Percentiles rank a stretch among this genome's conserved stretches.
phyloP scores from a whole-genome alignment of 2,329 filamentous ascomycete genomes.

The Penicillium sp. region DNA sequence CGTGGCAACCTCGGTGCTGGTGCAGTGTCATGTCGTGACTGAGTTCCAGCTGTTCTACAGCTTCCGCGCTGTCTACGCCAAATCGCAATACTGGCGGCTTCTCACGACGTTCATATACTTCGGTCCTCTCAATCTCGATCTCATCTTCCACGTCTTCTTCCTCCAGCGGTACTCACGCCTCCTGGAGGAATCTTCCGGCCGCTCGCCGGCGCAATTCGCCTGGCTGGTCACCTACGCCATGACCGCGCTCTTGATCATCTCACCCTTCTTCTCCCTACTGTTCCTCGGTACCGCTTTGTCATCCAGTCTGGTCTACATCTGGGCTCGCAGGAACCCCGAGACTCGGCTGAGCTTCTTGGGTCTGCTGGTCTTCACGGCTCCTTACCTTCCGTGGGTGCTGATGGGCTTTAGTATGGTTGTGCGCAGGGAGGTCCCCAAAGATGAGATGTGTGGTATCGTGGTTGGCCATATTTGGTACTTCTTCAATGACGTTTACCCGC shows the following conservation, averaged over 20 bases:
- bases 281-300: constrained; percentile 93
- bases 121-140: constrained; percentile 85
- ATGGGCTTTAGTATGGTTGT: constrained; percentile 90
- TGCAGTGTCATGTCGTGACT: constrained; percentile 88
- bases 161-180: constrained; percentile 93
- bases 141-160: constrained; percentile 98
- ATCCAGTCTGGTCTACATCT: constrained; percentile 94
- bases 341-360: constrained; percentile 85
- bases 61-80: constrained; percentile 83
- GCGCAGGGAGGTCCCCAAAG: constrained; percentile 83
- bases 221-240: constrained; percentile 89
- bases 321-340: constrained; percentile 91
- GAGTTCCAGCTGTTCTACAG: constrained; percentile 98
- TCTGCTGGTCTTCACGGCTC: constrained; percentile 83
- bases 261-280: constrained; percentile 82
- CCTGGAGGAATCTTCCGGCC: constrained; percentile 88
- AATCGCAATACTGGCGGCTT: constrained; percentile 97
- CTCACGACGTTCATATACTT: constrained; percentile 96
- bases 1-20: constrained; percentile 77
- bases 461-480: constrained; percentile 98
- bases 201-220: constrained; percentile 86
- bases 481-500: constrained; percentile 93
- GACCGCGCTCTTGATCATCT: constrained; percentile 71
- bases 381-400: constrained; percentile 92
- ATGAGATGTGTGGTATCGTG: constrained; percentile 91